These are phyloP conservation scores for Acorus calamus DNA, from an alignment of 106 monocot genomes.

Conservation along the genomic window DNA sequence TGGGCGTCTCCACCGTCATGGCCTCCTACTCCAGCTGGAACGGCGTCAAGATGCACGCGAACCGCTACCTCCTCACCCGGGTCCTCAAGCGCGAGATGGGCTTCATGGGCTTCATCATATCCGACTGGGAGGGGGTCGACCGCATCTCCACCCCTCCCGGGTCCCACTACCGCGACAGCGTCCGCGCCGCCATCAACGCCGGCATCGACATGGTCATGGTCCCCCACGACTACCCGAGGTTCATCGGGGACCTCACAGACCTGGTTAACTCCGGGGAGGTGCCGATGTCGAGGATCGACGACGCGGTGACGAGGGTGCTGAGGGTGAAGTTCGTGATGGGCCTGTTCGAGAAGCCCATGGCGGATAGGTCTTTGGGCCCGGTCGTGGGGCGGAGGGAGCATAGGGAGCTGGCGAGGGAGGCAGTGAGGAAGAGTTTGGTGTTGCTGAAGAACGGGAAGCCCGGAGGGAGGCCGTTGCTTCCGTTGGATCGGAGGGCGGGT, in stretches of 20 bases:
- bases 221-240: too few species aligned
- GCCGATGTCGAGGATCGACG: too few species aligned
- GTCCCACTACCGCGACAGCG: slow-evolving; percentile 11
- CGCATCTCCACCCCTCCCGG: slow-evolving; percentile 14
- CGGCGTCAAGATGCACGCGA: slow-evolving; percentile 68
- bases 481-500: slow-evolving; percentile 1
- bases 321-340: too few species aligned
- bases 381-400: background rate
- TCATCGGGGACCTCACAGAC: too few species aligned
- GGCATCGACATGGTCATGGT: slow-evolving; percentile 10
- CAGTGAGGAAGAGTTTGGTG: slow-evolving; percentile 23
- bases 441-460: slow-evolving; percentile 18
- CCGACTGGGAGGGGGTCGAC: slow-evolving; percentile 29
- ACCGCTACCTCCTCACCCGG: slow-evolving; percentile 38
- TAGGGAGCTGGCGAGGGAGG: slow-evolving; percentile 20
- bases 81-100: slow-evolving; percentile 38
- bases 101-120: slow-evolving; percentile 19
- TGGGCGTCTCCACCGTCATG: slow-evolving; percentile 80
- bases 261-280: too few species aligned
- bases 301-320: slow-evolving; percentile 1
- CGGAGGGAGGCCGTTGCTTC: slow-evolving; percentile 6
- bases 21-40: slow-evolving; percentile 73
- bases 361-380: too few species aligned
- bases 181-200: slow-evolving; percentile 12
- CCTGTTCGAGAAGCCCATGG: too few species aligned